Conservation (phyloP, 2,329 filamentous ascomycete genomes). For the Hymenoscyphus albidus region DNA sequence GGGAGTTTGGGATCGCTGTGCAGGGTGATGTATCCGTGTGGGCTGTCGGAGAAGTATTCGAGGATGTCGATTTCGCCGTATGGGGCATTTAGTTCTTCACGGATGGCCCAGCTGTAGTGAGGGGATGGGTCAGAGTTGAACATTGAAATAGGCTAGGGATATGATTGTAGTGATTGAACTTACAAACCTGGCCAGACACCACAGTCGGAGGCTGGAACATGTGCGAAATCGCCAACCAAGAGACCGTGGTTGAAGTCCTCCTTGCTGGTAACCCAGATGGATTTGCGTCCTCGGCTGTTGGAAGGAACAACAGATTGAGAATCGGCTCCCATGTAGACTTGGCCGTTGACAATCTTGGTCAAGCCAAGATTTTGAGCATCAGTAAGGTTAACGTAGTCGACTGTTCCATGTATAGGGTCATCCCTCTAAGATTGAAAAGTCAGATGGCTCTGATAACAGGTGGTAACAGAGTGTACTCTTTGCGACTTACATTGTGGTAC, state of each 20-base stretch:
- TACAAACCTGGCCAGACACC: conserved; percentile 37
- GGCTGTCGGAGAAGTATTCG: conserved; percentile 3
- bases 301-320: conserved; percentile 37
- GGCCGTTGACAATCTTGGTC: conserved; percentile 27
- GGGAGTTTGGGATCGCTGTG: not conserved
- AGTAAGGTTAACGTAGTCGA: conserved; percentile 37
- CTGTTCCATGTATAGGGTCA: conserved; percentile 10
- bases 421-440: not conserved
- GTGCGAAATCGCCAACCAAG: conserved; percentile 44
- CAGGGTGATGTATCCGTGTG: conserved; percentile 16
- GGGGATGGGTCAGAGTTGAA: no score
- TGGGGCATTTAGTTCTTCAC: not conserved
- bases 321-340: conserved; percentile 45
- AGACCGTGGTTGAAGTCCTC: conserved; percentile 44
- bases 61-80: conserved; percentile 9
- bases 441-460: not conserved
- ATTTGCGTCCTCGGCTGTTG: conserved; percentile 38
- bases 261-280: conserved; percentile 43
- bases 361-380: conserved; percentile 16
- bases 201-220: conserved; percentile 40
- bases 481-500: not conserved
- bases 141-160: not conserved
- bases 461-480: not conserved
- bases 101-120: conserved; percentile 16
- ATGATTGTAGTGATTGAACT: conserved; percentile 17